Base-by-base conservation (phyloP, 495 filamentous ascomycete species). In the Xylaria palmicola region DNA sequence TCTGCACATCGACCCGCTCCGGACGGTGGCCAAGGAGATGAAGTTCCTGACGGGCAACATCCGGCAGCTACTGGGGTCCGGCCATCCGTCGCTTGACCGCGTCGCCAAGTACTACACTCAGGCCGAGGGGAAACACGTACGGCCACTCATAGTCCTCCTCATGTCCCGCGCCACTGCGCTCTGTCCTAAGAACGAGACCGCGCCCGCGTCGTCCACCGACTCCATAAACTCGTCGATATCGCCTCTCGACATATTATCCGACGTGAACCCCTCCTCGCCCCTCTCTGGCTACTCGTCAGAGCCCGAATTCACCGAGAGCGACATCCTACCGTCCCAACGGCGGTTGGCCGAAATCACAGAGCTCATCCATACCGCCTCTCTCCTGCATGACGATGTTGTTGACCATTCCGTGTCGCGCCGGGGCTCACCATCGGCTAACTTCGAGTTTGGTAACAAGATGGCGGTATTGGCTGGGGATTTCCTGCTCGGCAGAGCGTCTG, bases 31-130 rank as follows among this genome's bases (percentile, higher is more conserved):
- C 51, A 96, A 95, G 76, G 93, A 97, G 77, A 88, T 97, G 85
- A 96, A 95, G 75, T 94, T 93, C 67, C 75, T 96, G 71, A 95
- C 86, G 17, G 90, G 90, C 52, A 95, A 96, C 69, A 94, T 96
- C 69, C 81, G 90, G 49, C 87, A 92, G 69, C 80, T 97, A 27
- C 78, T 97, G 20, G 93, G 93, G 5, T 96, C 93, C 0, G 92
- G 93, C 1, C 93, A 97, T 72, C 95, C 93, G 5, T 89, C 91
- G 19, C 81, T 98, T 40, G 95, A 98, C 69, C 93, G 88, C 51
- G 92, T 95, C 15, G 91, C 95, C 29, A 98, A 98, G 72, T 98
- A 98, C 80, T 98, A 98, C 71, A 96, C 94, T n/a, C 87, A 90
- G 65, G 89, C 89, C 52, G 92, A 97, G 75, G 94, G 94, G 53